These are phyloP conservation scores for Naumovozyma baii DNA, from an alignment of 805 yeast species.

Conservation along the genomic window DNA sequence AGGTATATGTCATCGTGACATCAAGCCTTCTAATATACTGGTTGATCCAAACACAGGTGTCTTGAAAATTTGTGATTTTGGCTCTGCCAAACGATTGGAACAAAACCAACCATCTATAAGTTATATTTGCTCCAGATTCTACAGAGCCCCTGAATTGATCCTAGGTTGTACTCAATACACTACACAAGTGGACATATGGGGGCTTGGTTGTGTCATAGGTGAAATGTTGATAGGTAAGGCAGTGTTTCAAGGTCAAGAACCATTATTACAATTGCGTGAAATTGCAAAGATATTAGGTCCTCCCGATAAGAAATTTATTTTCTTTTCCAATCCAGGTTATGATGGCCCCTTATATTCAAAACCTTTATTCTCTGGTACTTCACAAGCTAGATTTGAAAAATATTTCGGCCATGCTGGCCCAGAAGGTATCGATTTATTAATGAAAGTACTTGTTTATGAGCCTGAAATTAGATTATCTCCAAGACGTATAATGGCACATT, in stretches of 20 bases:
- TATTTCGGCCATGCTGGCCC: constrained; percentile 71
- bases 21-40: constrained; percentile 72
- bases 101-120: constrained; percentile 81
- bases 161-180: constrained; percentile 83
- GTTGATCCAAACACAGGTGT: constrained; percentile 61
- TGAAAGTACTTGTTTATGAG: constrained; percentile 77
- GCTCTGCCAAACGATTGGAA: constrained; percentile 73
- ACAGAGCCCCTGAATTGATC: constrained; percentile 80
- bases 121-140: constrained; percentile 87
- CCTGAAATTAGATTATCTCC: constrained; percentile 80
- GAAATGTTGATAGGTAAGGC: constrained; percentile 90
- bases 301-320: constrained; percentile 63
- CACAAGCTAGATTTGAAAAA: constrained; percentile 50
- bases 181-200: constrained; percentile 94
- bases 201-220: constrained; percentile 91
- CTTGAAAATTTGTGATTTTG: constrained; percentile 76
- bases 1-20: constrained; percentile 76
- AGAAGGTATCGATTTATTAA: constrained; percentile 76
- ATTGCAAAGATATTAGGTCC: constrained; percentile 87
- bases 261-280: constrained; percentile 79
- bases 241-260: constrained; percentile 89
- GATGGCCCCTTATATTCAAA: constrained; percentile 65
- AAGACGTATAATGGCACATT: constrained; percentile 73
- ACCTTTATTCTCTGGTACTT: constrained; percentile 48
- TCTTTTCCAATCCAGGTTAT: constrained; percentile 64